These are phyloP conservation scores for Neurospora sp. DNA, from an alignment of 495 filamentous ascomycete species.

Conservation along the genomic window DNA sequence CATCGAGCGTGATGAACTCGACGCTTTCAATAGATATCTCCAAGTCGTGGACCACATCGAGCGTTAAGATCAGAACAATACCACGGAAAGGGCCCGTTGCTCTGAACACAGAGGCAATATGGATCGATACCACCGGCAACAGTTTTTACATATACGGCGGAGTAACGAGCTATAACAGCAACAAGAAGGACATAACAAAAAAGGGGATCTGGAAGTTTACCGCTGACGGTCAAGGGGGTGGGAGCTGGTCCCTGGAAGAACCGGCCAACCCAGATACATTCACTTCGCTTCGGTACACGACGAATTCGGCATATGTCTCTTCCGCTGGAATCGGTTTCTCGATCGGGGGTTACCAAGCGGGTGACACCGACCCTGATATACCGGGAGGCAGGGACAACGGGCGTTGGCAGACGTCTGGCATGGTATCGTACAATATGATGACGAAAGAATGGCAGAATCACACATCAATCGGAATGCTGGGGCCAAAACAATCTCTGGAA, in stretches of 20 bases:
- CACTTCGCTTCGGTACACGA: not conserved
- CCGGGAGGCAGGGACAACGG: not conserved
- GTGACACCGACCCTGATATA: conserved; percentile 1
- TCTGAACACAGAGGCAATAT: conserved; percentile 2
- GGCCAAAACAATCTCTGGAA: conserved; percentile 5
- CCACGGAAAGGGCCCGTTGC: conserved; percentile 1
- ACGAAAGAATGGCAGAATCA: conserved; percentile 9
- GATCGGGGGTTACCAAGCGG: conserved; percentile 7
- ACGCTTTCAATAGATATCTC: too few species aligned
- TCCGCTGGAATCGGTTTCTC: conserved; percentile 1
- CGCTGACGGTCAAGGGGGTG: conserved; percentile 24
- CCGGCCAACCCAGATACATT: conserved; percentile 1
- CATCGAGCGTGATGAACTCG: too few species aligned
- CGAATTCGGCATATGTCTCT: not conserved
- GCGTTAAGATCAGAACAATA: conserved; percentile 3
- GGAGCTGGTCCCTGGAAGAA: conserved; percentile 19
- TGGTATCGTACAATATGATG: conserved; percentile 12
- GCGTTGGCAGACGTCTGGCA: conserved; percentile 3
- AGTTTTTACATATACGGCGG: conserved; percentile 30
- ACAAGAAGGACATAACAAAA: too few species aligned
- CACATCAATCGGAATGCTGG: not conserved
- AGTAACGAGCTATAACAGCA: not conserved
- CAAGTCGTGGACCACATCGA: too few species aligned
- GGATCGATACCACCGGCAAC: conserved; percentile 15
- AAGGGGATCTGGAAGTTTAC: conserved; percentile 22